Conservation (phyloP, 352 stramenopile genomes). For the Phytophthora litchii region DNA sequence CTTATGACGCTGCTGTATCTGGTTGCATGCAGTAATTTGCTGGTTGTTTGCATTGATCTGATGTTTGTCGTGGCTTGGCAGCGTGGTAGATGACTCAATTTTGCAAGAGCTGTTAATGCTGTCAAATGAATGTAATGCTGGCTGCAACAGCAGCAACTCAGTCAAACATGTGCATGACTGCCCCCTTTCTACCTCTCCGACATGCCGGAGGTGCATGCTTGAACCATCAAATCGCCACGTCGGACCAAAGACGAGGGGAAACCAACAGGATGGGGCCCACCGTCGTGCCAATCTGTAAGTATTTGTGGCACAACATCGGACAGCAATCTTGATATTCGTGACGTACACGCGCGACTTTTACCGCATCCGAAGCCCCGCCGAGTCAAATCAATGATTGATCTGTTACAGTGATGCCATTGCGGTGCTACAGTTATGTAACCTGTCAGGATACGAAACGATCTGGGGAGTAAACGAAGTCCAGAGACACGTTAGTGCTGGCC, state of each 20-base stretch:
- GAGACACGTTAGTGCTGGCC: too few species aligned
- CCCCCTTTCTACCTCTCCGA: conserved; percentile 37
- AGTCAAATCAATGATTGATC: too few species aligned
- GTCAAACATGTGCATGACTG: conserved; percentile 12
- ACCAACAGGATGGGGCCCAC: conserved; percentile 22
- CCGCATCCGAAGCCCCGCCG: too few species aligned
- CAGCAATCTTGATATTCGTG: conserved; percentile 3
- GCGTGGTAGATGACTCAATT: neutral
- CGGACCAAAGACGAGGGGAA: conserved; percentile 31
- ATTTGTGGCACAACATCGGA: too few species aligned
- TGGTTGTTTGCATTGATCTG: neutral
- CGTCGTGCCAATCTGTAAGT: conserved; percentile 12
- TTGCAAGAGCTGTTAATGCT: conserved; percentile 7
- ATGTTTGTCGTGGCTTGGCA: neutral
- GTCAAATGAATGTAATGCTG: conserved; percentile 22
- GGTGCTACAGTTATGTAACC: too few species aligned
- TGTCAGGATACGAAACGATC: too few species aligned
- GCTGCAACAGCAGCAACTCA: conserved; percentile 2
- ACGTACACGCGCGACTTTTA: conserved; percentile 5
- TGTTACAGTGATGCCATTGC: too few species aligned
- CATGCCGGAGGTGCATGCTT: conserved; percentile 21
- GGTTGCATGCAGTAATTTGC: neutral
- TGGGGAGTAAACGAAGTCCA: too few species aligned
- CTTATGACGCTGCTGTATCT: neutral
- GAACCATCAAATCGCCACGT: conserved; percentile 42